Base-by-base conservation (phyloP, 441 rosid species). In the Croton laevigatus region DNA sequence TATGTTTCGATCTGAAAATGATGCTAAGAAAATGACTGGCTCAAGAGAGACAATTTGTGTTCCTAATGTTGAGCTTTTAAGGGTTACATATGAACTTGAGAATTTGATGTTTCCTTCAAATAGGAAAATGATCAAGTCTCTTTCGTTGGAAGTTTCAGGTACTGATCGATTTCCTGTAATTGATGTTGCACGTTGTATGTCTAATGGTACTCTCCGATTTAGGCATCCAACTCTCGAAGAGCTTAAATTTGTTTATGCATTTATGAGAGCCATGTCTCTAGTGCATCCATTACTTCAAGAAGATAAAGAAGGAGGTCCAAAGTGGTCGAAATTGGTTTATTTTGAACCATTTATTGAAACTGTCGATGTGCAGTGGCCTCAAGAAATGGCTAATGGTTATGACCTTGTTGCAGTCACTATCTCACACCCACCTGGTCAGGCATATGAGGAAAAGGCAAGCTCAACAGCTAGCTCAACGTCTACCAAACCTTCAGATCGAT, bases 351-450 rank as follows among this genome's bases (percentile, higher is more conserved):
- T 89, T 72, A 89, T 89, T 13, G 92, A 89, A 73, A 87, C 95
- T 38, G 91, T 88, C 58, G 96, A 90, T 71, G 81, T 90, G 65
- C 87, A 89, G 72, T 88, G 93, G 90, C 89, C 90, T 76, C 75
- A 71, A 45, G 93, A 86, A 77, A 85, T 86, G 88, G 81, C 62
- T 17, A 84, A 80, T 65, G 83, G 77, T 16, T 49, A 86, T 68
- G 89, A 79, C 13, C 78, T 86, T 70, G 90, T 88, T 76, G 93
- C 91, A 36, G 90, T 90, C 67, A 88, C 93, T 7, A 73, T 86
- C 52, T 90, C 90, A 0, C 85, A 85, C 71, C 91, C 96, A 0
- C 90, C 89, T 0, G 80, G 86, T 62, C 89, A 76, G 79, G 80
- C 87, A 19, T 88, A 84, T 22, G 89, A 84, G 49, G 88, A 86